Percentiles rank a stretch among this genome's conserved stretches.
Evolutionary conservation across 2,329 filamentous ascomycete genomes (phyloP).

Genomic region (Chalara sp.): DNA sequence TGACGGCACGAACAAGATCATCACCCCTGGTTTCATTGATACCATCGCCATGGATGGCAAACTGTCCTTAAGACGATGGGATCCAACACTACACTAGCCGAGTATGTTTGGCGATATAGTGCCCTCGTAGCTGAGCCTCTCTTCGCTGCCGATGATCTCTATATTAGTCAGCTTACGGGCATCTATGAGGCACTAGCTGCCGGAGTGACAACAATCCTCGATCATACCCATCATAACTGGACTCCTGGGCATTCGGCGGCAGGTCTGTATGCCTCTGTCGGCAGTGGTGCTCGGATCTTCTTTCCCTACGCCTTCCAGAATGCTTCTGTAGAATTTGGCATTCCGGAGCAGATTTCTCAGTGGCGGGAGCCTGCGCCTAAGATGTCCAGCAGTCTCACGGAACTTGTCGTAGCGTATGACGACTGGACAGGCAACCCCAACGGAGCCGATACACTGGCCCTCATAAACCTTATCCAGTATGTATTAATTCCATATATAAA

Average conservation of each 20-base stretch:
- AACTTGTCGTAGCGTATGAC: no score
- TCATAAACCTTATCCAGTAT: no score
- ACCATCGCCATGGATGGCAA: conserved; percentile 26
- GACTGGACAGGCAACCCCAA: no score
- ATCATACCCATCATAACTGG: conserved; percentile 23
- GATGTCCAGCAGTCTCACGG: no score
- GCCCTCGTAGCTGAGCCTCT: conserved; percentile 20
- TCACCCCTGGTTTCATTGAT: conserved; percentile 30
- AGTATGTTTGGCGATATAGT: conserved; percentile 36
- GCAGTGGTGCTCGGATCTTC: background rate
- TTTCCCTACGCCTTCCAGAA: background rate
- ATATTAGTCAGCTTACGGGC: conserved; percentile 35
- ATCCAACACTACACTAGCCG: conserved; percentile 30
- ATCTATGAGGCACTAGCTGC: conserved; percentile 32
- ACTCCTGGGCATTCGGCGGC: background rate
- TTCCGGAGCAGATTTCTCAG: no score
- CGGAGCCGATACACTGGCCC: no score
- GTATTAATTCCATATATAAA: no score
- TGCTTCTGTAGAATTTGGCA: background rate
- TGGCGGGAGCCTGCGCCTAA: no score
- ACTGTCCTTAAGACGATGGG: conserved; percentile 31
- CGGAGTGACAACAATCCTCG: conserved; percentile 34
- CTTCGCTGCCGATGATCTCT: conserved; percentile 31
- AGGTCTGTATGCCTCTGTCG: background rate
- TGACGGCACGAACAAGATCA: conserved; percentile 16